These are phyloP conservation scores for Penicillium sp. DNA, from an alignment of 2,329 filamentous ascomycete genomes.

Conservation along the genomic window DNA sequence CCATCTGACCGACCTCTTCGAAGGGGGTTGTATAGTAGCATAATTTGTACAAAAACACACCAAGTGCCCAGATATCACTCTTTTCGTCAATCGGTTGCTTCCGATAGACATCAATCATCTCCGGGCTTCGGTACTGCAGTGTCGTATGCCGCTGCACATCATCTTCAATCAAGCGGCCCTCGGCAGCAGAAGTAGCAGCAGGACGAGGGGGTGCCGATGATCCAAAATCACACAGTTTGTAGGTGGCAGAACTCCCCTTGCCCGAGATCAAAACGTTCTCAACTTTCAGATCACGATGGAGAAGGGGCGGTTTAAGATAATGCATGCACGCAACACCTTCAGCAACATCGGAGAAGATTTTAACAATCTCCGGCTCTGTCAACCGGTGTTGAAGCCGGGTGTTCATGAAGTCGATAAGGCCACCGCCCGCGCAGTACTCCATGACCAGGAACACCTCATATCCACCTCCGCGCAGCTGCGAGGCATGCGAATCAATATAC, in stretches of 20 bases:
- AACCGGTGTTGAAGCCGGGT: conserved; percentile 92
- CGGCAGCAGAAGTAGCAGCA: conserved; percentile 79
- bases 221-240: conserved; percentile 98
- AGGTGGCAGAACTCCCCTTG: conserved; percentile 65
- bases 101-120: conserved; percentile 98
- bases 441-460: conserved; percentile 98
- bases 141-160: conserved; percentile 97
- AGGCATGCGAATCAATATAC: conserved; percentile 97
- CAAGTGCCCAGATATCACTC: conserved; percentile 96
- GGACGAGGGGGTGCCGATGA: conserved; percentile 81
- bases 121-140: conserved; percentile 92
- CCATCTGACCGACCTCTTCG: conserved; percentile 95
- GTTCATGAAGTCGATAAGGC: conserved; percentile 99
- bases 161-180: conserved; percentile 91
- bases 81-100: conserved; percentile 98
- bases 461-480: conserved; percentile 84
- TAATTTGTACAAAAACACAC: conserved; percentile 92
- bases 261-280: conserved; percentile 92
- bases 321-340: conserved; percentile 99
- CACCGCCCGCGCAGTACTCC: conserved; percentile 94
- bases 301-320: conserved; percentile 87
- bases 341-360: conserved; percentile 93
- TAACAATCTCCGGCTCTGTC: conserved; percentile 94
- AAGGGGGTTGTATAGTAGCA: conserved; percentile 99
- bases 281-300: conserved; percentile 95